Conservation (phyloP, 768 basidiomycete genomes). For the Lentinula guzmanii region DNA sequence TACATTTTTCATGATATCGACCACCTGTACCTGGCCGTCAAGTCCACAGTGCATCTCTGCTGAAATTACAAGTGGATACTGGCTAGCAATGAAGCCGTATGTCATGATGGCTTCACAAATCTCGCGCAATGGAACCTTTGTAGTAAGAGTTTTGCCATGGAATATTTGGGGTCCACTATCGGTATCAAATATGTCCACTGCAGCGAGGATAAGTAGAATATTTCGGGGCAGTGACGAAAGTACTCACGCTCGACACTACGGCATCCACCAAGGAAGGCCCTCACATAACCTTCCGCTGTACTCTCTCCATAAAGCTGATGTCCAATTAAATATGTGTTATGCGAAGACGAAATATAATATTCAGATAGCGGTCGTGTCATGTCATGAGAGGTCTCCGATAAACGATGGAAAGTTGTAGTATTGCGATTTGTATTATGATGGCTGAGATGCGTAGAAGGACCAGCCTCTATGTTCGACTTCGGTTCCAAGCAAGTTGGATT, state of each 20-base stretch:
- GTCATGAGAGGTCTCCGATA: slow-evolving; percentile 56
- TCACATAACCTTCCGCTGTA: slow-evolving; percentile 89
- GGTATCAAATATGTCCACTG: slow-evolving; percentile 93
- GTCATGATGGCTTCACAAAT: slow-evolving; percentile 79
- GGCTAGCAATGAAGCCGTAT: slow-evolving; percentile 87
- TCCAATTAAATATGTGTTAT: slow-evolving; percentile 90
- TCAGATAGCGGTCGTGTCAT: slow-evolving; percentile 87
- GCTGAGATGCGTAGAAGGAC: not conserved
- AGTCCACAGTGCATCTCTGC: slow-evolving; percentile 86
- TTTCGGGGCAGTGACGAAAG: not conserved
- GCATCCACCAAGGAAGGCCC: slow-evolving; percentile 84
- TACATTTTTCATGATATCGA: slow-evolving; percentile 57
- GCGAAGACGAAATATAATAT: slow-evolving; percentile 60
- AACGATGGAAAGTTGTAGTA: slow-evolving; percentile 10
- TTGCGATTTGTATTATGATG: slow-evolving; percentile 23
- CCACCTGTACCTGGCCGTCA: slow-evolving; percentile 75
- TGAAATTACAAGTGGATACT: slow-evolving; percentile 89
- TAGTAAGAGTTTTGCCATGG: slow-evolving; percentile 86
- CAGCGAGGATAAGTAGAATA: not conserved
- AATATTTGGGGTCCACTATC: slow-evolving; percentile 79
- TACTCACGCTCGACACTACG: slow-evolving; percentile 88
- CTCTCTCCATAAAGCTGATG: slow-evolving; percentile 84
- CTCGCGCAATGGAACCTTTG: slow-evolving; percentile 74
- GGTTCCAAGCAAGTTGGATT: slow-evolving; percentile 29
- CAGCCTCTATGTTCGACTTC: not conserved